Evolutionary conservation across 1,284 basidiomycete genomes (phyloP).

Genomic region (Crepidotus sp.): DNA sequence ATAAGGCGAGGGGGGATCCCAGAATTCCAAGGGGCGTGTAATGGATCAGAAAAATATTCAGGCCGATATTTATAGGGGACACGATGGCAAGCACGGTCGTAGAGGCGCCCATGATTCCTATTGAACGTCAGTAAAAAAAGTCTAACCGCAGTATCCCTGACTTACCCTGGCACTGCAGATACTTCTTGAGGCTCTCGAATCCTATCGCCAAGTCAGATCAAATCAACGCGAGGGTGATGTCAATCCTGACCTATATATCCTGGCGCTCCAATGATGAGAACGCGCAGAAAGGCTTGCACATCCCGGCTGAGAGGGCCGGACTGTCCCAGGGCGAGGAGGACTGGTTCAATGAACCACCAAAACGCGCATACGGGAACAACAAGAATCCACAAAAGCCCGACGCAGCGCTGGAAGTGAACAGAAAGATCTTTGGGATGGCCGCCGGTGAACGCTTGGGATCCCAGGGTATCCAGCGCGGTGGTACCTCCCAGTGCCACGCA

Average conservation of each 20-base stretch:
- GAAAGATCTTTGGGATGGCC: slow-evolving; percentile 53
- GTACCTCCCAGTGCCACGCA: slow-evolving; percentile 68
- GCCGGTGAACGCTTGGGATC: slow-evolving; percentile 67
- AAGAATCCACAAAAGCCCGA: slow-evolving; percentile 52
- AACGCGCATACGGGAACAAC: slow-evolving; percentile 51
- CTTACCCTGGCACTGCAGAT: slow-evolving; percentile 69
- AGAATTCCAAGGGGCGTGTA: slow-evolving; percentile 50
- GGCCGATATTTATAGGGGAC: slow-evolving; percentile 53
- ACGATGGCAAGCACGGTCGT: slow-evolving; percentile 51
- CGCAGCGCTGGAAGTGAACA: slow-evolving; percentile 59
- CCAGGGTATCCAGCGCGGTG: slow-evolving; percentile 68
- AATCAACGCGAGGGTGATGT: background rate
- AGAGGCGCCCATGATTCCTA: slow-evolving; percentile 68
- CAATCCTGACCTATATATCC: slow-evolving; percentile 50
- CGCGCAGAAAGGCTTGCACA: slow-evolving; percentile 54
- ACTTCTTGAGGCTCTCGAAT: slow-evolving; percentile 72
- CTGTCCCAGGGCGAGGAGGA: slow-evolving; percentile 58
- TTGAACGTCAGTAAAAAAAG: background rate
- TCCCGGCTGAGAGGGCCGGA: slow-evolving; percentile 43
- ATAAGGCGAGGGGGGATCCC: slow-evolving; percentile 58
- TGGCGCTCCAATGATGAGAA: slow-evolving; percentile 57
- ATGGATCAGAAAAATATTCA: slow-evolving; percentile 55
- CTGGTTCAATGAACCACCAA: slow-evolving; percentile 53
- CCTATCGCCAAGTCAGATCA: background rate
- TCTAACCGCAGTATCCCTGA: background rate